Base-by-base conservation (phyloP, 495 filamentous ascomycete species). In the Penicillium paxilli region DNA sequence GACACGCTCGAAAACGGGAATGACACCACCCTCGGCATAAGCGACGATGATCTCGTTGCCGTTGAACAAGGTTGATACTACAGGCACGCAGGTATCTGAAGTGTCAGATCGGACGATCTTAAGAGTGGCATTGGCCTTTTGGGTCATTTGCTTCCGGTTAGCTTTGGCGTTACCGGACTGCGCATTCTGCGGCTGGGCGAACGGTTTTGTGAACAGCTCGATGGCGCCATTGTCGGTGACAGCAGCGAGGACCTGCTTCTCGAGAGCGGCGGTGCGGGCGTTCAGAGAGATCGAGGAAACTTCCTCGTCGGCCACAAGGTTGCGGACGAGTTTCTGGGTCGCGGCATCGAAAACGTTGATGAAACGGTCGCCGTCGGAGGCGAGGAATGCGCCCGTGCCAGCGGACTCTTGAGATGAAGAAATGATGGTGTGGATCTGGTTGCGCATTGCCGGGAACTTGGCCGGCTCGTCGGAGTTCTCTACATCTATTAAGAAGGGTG, bases 131-230 rank as follows among this genome's bases (percentile, higher is more conserved):
- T 78, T 75, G 3, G 76, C 74, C 59, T 75, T 78, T 49, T 77
- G 68, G 21, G 73, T 83, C 62, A 76, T 73, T 40, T 78, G 73
- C 58, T 76, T 79, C 22, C 72, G 70, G 62, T 65, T 71, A 51
- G 79, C 71, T 66, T 78, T 73, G 46, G 74, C 48, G 45, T 68
- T 79, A 21, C 65, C 65, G 44, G 65, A 47, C 12, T 68, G 64
- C 23, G 58, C 45, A 16, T 59, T 58, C 19, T 61, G 57, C 4
- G 65, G 58, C 33, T 76, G 74, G 12, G 72, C 62, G 47, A 83
- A 85, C 7, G 82, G 82, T 51, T 74, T 71, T 12, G 71, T 72
- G 70, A 85, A 85, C 6, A 85, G 44, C 59, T 85, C 82, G 38
- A 84, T 74, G 12, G 74, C 69, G 44, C 82, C 82, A 57, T 83